Base-by-base conservation (phyloP, 106 monocot genomes). In the Dactylorhiza incarnata region DNA sequence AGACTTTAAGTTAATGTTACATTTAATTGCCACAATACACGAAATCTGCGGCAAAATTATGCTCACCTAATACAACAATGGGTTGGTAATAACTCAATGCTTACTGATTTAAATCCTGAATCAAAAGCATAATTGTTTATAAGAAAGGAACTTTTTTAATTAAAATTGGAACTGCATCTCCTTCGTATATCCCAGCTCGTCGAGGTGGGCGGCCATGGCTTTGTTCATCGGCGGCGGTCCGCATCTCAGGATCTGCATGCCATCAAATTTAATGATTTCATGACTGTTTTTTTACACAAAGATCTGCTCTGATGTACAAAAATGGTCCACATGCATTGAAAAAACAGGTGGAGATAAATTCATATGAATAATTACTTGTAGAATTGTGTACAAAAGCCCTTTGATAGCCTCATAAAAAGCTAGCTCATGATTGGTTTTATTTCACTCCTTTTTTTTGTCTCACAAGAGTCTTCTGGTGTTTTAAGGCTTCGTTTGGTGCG, bases 171-270 rank as follows among this genome's bases (percentile, higher is more conserved):
- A 91, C 74, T 87, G 90, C 90, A 91, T 91, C 74, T 91, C 90
- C 73, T 85, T 87, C 6, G 85, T 71, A 75, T 91, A 91, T 9
- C 90, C 87, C 7, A 91, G 73, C 0, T 87, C 87, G 75, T 91
- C 90, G 47, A 91, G 83, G 67, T 87, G 85, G 3, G 85, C 79
- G 70, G 74, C 87, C 87, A 91, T 91, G 25, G 90, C 90, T 81
- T 91, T 91, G 83, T 91, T 91, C 90, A 91, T 91, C 7, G 90
- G 85, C 68, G 90, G 88, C 44, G 92, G 92, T 14, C 92, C 92
- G 29, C 92, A 92, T 75, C 88, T 80, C 74, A 92, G 69, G 65
- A 92, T 83, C 92, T 92, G 88, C 29, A 67, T 11, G 51, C 51
- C 51, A 65, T 37, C 10, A 11, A 29, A 65, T 12, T 62, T 10